These are phyloP conservation scores for Chytridium lagenaria DNA, from an alignment of 371 early-diverging fungal species.

Conservation along the genomic window DNA sequence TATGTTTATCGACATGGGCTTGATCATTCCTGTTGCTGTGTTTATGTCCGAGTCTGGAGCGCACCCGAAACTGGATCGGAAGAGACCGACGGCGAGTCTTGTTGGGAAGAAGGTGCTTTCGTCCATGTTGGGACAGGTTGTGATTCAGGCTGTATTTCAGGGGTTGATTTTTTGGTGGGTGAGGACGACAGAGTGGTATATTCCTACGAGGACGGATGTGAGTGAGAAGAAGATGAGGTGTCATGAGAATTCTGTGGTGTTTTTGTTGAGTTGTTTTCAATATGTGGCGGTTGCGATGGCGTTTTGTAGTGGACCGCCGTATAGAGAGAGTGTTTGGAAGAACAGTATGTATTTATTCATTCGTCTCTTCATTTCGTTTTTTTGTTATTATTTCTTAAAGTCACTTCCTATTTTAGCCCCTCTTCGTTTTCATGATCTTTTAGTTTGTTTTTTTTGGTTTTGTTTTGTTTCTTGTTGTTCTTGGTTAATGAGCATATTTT, in stretches of 20 bases:
- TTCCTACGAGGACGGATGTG: conserved; percentile 62
- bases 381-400: neutral
- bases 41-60: conserved; percentile 90
- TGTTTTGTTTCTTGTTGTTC: neutral
- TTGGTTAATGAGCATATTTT: too few relatives aligned
- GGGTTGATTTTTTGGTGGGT: conserved; percentile 71
- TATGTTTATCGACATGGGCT: conserved; percentile 85
- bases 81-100: conserved; percentile 92
- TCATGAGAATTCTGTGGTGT: conserved; percentile 89
- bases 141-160: conserved; percentile 82
- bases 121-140: conserved; percentile 87
- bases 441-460: neutral
- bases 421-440: neutral
- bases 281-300: conserved; percentile 89
- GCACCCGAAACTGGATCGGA: conserved; percentile 70
- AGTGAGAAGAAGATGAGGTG: conserved; percentile 74
- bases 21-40: conserved; percentile 91
- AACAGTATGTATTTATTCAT: conserved; percentile 65
- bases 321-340: conserved; percentile 77
- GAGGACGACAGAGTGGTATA: conserved; percentile 77
- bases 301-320: conserved; percentile 95
- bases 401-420: conserved; percentile 7
- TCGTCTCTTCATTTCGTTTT: neutral
- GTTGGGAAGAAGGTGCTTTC: conserved; percentile 89
- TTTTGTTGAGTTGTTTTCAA: conserved; percentile 87